Conservation (phyloP, 306 rosid genomes). For the Bauhinia variegata region DNA sequence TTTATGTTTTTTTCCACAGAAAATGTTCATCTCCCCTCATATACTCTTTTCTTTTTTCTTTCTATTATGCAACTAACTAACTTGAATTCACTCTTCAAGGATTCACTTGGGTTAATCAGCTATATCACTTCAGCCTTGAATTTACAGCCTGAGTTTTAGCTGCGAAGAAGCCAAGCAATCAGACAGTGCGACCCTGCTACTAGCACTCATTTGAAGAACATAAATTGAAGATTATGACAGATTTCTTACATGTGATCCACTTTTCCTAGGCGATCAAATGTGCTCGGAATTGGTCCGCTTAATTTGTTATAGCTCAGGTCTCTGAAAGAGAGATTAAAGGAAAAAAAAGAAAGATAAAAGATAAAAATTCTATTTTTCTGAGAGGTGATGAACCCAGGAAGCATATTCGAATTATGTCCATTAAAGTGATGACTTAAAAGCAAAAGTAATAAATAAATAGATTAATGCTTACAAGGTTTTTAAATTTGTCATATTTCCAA, state of each 20-base stretch:
- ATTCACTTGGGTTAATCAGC: constrained; percentile 36
- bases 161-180: constrained; percentile 29
- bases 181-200: too few species aligned
- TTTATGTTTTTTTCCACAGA: too few species aligned
- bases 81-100: constrained; percentile 30
- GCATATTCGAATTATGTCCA: too few species aligned
- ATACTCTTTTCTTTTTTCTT: too few species aligned
- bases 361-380: too few species aligned
- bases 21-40: too few species aligned
- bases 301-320: neutral
- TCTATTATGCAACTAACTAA: too few species aligned
- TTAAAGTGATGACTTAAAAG: too few species aligned
- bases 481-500: constrained; percentile 27
- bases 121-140: constrained; percentile 12
- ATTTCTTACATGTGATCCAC: neutral
- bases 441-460: neutral
- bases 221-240: neutral
- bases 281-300: neutral
- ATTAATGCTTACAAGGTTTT: constrained; percentile 39
- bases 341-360: too few species aligned
- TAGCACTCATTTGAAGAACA: neutral
- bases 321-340: neutral
- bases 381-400: neutral
- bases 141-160: constrained; percentile 39
- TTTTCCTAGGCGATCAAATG: neutral